These are phyloP conservation scores for Lanzia echinophila DNA, from an alignment of 2,329 filamentous ascomycete genomes.

Conservation along the genomic window DNA sequence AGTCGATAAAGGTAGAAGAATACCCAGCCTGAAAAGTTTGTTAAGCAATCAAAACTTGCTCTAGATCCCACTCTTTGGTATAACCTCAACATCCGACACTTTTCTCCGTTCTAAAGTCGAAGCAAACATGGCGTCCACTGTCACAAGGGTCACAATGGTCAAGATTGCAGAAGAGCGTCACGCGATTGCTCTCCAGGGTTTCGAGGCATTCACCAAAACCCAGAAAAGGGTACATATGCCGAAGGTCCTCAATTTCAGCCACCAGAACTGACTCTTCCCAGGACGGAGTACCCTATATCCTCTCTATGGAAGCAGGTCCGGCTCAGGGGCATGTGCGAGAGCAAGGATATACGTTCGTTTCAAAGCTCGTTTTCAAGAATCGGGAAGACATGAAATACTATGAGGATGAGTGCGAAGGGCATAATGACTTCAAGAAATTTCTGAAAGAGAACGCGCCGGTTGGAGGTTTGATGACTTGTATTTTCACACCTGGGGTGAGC, in stretches of 20 bases:
- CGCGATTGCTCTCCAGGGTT: conserved; percentile 11
- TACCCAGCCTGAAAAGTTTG: too few relatives aligned
- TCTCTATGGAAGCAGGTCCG: conserved; percentile 40
- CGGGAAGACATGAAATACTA: conserved; percentile 53
- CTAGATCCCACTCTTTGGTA: too few relatives aligned
- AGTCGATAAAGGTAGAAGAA: too few relatives aligned
- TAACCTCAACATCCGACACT: too few relatives aligned
- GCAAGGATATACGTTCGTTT: conserved; percentile 47
- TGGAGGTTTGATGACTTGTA: conserved; percentile 18
- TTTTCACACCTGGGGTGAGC: conserved; percentile 8
- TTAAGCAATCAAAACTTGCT: too few relatives aligned
- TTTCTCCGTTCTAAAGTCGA: neutral
- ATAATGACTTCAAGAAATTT: conserved; percentile 39
- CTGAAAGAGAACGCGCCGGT: conserved; percentile 15
- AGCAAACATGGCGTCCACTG: conserved; percentile 7
- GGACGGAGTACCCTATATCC: conserved; percentile 53
- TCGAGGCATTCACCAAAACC: conserved; percentile 13
- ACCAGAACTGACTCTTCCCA: conserved; percentile 22
- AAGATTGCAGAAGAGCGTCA: conserved; percentile 12
- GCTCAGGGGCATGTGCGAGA: conserved; percentile 43
- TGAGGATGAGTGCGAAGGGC: conserved; percentile 47
- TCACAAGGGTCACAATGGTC: conserved; percentile 14
- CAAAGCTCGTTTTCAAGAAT: conserved; percentile 46
- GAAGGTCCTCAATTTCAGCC: neutral
- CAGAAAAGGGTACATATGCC: conserved; percentile 10